A percentile compares a stretch with the other conserved stretches of the same genome.
Conservation (phyloP, 768 basidiomycete genomes). For the Galerina sulciceps region DNA sequence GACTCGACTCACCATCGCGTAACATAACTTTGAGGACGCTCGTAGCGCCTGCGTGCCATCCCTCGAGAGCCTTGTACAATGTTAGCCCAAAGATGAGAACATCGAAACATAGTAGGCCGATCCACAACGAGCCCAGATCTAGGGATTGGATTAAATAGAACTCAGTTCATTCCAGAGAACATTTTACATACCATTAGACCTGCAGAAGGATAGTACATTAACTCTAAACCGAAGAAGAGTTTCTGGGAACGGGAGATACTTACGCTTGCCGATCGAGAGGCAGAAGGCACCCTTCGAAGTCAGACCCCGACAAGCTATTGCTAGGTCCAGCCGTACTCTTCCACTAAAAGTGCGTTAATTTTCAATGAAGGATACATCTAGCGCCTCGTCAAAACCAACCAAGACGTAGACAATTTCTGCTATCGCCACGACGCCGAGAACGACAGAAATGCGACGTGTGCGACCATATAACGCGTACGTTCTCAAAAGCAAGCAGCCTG, state of each 20-base stretch:
- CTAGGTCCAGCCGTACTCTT: neutral
- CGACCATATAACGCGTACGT: constrained; percentile 15
- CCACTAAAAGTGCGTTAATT: neutral
- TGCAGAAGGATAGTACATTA: neutral
- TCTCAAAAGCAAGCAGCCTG: constrained; percentile 8
- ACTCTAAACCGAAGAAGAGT: no score
- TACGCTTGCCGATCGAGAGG: neutral
- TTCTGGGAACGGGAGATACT: no score
- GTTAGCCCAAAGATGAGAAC: constrained; percentile 22
- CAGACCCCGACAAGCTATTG: neutral
- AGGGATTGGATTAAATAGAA: neutral
- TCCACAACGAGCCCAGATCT: constrained; percentile 20
- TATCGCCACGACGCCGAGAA: constrained; percentile 4
- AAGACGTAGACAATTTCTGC: neutral
- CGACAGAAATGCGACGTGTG: neutral
- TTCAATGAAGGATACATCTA: neutral
- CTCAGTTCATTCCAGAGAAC: neutral
- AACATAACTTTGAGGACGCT: neutral
- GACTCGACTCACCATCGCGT: constrained; percentile 3
- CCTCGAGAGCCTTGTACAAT: constrained; percentile 17
- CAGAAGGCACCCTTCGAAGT: neutral
- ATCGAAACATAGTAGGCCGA: constrained; percentile 22
- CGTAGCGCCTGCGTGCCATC: neutral
- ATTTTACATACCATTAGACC: neutral
- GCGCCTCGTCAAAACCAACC: neutral